Conservation (phyloP, 176 grass and related monocot species). For the Areca catechu region DNA sequence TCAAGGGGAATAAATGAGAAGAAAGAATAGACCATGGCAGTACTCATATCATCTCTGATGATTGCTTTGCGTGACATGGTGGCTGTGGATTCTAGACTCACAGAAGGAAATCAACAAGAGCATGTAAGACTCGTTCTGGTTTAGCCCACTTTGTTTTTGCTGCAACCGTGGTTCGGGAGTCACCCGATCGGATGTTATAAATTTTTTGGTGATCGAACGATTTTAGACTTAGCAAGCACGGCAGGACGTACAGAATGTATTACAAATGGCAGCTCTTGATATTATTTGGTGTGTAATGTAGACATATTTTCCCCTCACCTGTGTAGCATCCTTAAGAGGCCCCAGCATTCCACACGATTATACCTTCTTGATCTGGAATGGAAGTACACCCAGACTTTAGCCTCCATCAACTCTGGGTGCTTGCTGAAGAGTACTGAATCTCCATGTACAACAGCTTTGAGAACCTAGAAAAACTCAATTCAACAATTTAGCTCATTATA, state of each 20-base stretch:
- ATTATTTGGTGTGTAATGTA: no score
- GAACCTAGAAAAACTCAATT: slow-evolving; percentile 31
- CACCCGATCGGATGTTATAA: slow-evolving; percentile 24
- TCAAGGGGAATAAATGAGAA: slow-evolving; percentile 12
- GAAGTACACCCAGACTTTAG: slow-evolving; percentile 79
- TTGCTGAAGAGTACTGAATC: slow-evolving; percentile 55
- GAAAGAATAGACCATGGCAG: slow-evolving; percentile 36
- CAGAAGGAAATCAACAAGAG: slow-evolving; percentile 63
- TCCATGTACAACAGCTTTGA: slow-evolving; percentile 78
- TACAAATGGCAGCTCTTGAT: background rate
- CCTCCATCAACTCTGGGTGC: slow-evolving; percentile 72
- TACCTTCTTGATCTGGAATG: slow-evolving; percentile 67
- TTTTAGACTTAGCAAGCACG: background rate
- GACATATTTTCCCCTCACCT: slow-evolving; percentile 21
- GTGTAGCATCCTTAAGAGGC: slow-evolving; percentile 55
- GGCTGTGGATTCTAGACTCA: slow-evolving; percentile 21
- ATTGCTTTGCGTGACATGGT: slow-evolving; percentile 10
- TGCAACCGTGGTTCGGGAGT: slow-evolving; percentile 27
- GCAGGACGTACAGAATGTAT: background rate
- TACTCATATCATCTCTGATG: slow-evolving; percentile 10
- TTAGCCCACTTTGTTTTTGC: slow-evolving; percentile 28
- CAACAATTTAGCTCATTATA: background rate
- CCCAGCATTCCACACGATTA: slow-evolving; percentile 88
- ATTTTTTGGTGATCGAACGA: slow-evolving; percentile 29
- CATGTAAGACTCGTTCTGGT: slow-evolving; percentile 53